Evolutionary conservation across 1,139 yeast genomes (phyloP).

Genomic region (Debaryomyces sp.): DNA sequence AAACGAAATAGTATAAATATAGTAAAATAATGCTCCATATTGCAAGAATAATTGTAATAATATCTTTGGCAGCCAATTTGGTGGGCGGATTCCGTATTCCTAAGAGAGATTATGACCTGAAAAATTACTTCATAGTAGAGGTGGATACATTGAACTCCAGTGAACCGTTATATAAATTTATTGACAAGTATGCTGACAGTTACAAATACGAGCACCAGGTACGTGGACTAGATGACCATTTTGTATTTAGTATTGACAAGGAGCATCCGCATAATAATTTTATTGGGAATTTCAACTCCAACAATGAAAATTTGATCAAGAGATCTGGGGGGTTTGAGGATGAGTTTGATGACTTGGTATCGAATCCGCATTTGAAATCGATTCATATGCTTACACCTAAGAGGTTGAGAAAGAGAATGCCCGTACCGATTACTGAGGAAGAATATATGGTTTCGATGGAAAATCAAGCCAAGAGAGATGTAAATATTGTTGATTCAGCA

Average conservation of each 20-base stretch:
- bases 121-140: constrained; percentile 63
- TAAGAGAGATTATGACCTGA: constrained; percentile 38
- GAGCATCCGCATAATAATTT: constrained; percentile 33
- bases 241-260: constrained; percentile 60
- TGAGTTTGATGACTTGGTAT: constrained; percentile 30
- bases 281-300: constrained; percentile 41
- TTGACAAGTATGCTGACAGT: constrained; percentile 33
- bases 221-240: constrained; percentile 59
- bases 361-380: constrained; percentile 36
- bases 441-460: constrained; percentile 9
- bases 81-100: constrained; percentile 21
- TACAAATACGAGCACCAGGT: constrained; percentile 59
- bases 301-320: constrained; percentile 27
- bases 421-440: constrained; percentile 31
- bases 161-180: constrained; percentile 34
- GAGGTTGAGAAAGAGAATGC: constrained; percentile 47
- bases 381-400: constrained; percentile 56
- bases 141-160: constrained; percentile 35
- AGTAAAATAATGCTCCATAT: not conserved
- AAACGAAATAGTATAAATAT: not conserved
- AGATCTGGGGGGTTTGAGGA: constrained; percentile 30
- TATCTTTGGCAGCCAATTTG: not conserved
- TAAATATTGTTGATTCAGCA: constrained; percentile 49
- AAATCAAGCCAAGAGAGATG: constrained; percentile 15
- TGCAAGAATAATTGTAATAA: not conserved